Base-by-base conservation (phyloP, 2,329 filamentous ascomycete species). In the Penicillium verrucosum region DNA sequence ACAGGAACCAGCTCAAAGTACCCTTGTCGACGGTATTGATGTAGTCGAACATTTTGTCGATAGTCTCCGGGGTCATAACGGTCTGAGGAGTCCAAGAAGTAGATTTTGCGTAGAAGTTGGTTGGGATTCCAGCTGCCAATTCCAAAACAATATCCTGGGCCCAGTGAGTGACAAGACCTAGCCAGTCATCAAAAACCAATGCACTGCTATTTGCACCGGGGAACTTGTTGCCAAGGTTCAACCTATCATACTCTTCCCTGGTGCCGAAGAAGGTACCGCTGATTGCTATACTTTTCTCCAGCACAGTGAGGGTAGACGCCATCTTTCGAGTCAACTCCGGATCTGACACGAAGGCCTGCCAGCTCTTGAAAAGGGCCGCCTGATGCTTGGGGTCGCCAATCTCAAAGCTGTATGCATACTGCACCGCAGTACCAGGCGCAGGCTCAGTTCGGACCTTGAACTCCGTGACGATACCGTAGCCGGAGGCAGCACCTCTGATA, bases 361-460 rank as follows among this genome's bases (percentile, higher is more conserved):
- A 46, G 44, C 44, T 46, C 14, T 46, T 46, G 4, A 46, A 46
- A 16, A 46, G 44, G 3, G 9, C 44, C 2, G 30, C 30, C 18
- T 36, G 44, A 1, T 46, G 5, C 3, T 25, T 46, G 18, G 2
- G n/a, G 2, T 12, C 78, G 10, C 77, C 78, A 6, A 84, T 75
- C 16, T 74, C 76, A 54, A 86, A 72, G 14, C 76, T 78, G 70
- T 82, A 87, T 3, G 80, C 80, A 68, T 85, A 88, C 57, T 85
- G 78, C 5, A 88, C 78, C 3, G 84, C 75, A 40, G 7, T 74
- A 72, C 29, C 44, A 25, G 44, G 30, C 14, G 69, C 72, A 0
- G 69, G 63, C 43, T 74, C 64, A 0, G 74, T 76, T 36, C 70
- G 68, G 27, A 76, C 62, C 10, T 67, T 68, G 54, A 76, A 75